These are phyloP conservation scores for Boletus sensibilis DNA, from an alignment of 768 basidiomycete species.

Conservation along the genomic window DNA sequence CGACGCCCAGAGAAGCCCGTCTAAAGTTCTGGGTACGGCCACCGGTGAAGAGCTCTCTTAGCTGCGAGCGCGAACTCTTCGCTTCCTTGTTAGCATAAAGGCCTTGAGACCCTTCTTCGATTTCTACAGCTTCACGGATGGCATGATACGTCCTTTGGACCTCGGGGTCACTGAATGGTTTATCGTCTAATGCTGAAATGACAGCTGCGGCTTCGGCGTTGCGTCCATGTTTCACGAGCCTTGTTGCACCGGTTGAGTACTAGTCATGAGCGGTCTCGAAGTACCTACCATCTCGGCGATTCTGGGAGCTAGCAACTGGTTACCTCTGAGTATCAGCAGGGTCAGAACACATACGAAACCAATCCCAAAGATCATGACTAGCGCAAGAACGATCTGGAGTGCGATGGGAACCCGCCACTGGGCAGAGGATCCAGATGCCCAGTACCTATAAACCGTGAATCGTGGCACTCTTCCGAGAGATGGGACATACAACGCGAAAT, in stretches of 20 bases:
- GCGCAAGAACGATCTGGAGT: constrained; percentile 54
- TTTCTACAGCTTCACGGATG: constrained; percentile 50
- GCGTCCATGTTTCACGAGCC: constrained; percentile 56
- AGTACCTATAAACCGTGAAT: constrained; percentile 41
- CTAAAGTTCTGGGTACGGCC: constrained; percentile 63
- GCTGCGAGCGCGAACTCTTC: constrained; percentile 22
- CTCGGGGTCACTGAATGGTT: constrained; percentile 42
- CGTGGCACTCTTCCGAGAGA: background rate
- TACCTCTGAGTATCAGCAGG: background rate
- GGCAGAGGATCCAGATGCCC: constrained; percentile 47
- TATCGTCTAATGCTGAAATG: constrained; percentile 60
- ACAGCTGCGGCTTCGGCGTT: constrained; percentile 57
- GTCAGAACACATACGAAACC: constrained; percentile 42
- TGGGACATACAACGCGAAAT: constrained; percentile 53
- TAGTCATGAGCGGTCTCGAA: background rate
- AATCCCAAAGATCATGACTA: constrained; percentile 48
- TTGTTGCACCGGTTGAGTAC: constrained; percentile 16
- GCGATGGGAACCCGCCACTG: constrained; percentile 67
- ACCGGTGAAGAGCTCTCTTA: constrained; percentile 54
- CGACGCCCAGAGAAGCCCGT: constrained; percentile 51
- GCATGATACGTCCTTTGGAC: constrained; percentile 54
- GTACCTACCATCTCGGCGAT: constrained; percentile 53
- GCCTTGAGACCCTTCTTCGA: constrained; percentile 33
- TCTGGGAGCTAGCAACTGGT: constrained; percentile 47
- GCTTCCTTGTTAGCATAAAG: background rate